phyloP scores from a whole-genome alignment of 306 rosid genomes.

The Heteromeles arbutifolia region DNA sequence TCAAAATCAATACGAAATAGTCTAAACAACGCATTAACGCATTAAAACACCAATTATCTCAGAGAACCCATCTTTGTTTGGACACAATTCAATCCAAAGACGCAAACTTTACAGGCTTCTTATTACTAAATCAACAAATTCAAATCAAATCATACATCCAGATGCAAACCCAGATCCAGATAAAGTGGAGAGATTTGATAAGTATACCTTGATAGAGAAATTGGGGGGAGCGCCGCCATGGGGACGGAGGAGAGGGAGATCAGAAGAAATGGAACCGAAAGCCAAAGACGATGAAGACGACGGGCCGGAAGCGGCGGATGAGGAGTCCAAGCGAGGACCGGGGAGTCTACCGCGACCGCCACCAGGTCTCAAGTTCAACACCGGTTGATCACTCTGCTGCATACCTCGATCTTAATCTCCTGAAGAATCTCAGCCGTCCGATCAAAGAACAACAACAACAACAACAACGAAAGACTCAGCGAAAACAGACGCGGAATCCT shows the following conservation, averaged over 20 bases:
- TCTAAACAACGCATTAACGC: neutral
- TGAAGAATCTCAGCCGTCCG: slow-evolving; percentile 32
- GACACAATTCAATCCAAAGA: neutral
- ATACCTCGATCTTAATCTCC: slow-evolving; percentile 68
- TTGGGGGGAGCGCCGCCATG: slow-evolving; percentile 42
- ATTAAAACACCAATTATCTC: neutral
- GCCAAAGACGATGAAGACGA: slow-evolving; percentile 36
- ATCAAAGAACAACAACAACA: neutral
- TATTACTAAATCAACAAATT: neutral
- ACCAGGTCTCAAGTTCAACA: slow-evolving; percentile 96
- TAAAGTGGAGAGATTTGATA: neutral
- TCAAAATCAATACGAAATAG: neutral
- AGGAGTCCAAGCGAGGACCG: slow-evolving; percentile 68
- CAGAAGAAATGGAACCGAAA: slow-evolving; percentile 64
- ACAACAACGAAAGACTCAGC: slow-evolving; percentile 40
- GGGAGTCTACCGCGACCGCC: slow-evolving; percentile 84
- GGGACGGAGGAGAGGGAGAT: slow-evolving; percentile 53
- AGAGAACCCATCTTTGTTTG: neutral
- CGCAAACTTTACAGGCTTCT: neutral
- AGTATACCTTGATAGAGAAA: slow-evolving; percentile 57
- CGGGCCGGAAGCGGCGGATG: slow-evolving; percentile 41
- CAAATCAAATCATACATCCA: neutral
- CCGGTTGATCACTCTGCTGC: slow-evolving; percentile 95
- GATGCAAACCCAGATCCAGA: slow-evolving; percentile 8
- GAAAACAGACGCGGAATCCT: slow-evolving; percentile 35